These are phyloP conservation scores for Phytophthora brassicae DNA, from an alignment of 352 stramenopile species.

Conservation along the genomic window DNA sequence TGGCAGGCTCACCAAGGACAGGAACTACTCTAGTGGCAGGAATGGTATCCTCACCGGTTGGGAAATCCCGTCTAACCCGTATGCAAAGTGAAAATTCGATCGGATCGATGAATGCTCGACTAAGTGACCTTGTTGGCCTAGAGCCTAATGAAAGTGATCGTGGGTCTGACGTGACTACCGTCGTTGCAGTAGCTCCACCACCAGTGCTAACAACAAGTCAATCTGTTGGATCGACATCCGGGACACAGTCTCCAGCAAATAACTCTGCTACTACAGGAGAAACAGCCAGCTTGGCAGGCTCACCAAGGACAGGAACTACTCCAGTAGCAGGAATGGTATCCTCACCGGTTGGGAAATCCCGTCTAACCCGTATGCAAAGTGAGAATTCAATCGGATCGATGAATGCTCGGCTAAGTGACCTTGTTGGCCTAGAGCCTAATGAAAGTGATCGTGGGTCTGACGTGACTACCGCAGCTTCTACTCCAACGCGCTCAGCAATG, in stretches of 20 bases:
- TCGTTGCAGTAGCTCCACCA: slow-evolving; percentile 7
- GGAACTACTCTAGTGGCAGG: slow-evolving; percentile 10
- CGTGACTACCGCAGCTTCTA: slow-evolving; percentile 6
- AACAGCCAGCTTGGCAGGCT: slow-evolving; percentile 21
- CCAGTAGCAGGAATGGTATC: background rate
- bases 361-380: slow-evolving; percentile 24
- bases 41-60: slow-evolving; percentile 3
- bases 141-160: slow-evolving; percentile 26
- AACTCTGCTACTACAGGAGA: slow-evolving; percentile 21
- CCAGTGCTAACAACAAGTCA: slow-evolving; percentile 2
- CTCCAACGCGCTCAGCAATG: slow-evolving; percentile 14
- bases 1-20: slow-evolving; percentile 18
- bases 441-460: slow-evolving; percentile 15
- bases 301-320: slow-evolving; percentile 22
- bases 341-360: slow-evolving; percentile 18
- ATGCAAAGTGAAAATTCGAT: slow-evolving; percentile 34
- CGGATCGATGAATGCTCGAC: slow-evolving; percentile 20
- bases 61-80: slow-evolving; percentile 16
- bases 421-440: slow-evolving; percentile 35
- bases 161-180: slow-evolving; percentile 2
- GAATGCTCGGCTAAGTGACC: slow-evolving; percentile 32
- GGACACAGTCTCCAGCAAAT: slow-evolving; percentile 23
- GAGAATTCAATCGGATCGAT: slow-evolving; percentile 28
- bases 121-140: slow-evolving; percentile 39
- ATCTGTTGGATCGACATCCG: slow-evolving; percentile 13